Base-by-base conservation (phyloP, 208 protist species). In the Trypanosomatidae sp. region DNA sequence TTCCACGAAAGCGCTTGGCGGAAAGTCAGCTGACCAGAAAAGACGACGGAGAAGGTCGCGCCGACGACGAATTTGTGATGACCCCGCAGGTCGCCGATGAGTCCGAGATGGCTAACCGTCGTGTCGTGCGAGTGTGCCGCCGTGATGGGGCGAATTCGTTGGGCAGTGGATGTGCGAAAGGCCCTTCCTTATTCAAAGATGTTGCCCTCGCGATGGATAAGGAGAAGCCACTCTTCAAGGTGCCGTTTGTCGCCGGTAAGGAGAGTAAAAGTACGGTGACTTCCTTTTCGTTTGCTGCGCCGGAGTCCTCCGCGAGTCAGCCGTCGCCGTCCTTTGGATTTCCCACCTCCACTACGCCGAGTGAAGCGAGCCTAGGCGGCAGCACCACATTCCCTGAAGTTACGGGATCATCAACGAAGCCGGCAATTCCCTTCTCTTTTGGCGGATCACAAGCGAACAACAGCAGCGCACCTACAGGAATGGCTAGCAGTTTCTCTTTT, bases 91-190 rank as follows among this genome's bases (percentile, higher is more conserved):
- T 89, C 47, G 91, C 89, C 13, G 79, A 84, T 65, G 60, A 64
- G 19, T 79, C 83, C 44, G 87, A 87, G 69, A 84, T 96, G 82
- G 77, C 88, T 10, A 77, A 58, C 50, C 86, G 91, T n/a, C 88
- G 88, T n/a, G 74, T 94, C 12, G 82, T 94, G 62, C 77, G 82
- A 17, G 87, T 92, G 39, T 30, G 60, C 1, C 86, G 91, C 9
- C 55, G 74, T 2, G 56, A 59, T 19, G 62, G 52, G 44, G 53
- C 58, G 7, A 55, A 8, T n/a, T 39, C 62, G 15, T 74, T 77
- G 10, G 17, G 75, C 3, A 69, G 22, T 30, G 36, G 53, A 49
- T 62, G 36, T 28, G 60, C 44, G 52, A 62, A 5, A 17, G 56
- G 33, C 15, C 56, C 66, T 60, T 74, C 73, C 3, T 55, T 87